These are phyloP conservation scores for Solanum bulbocastanum DNA, from an alignment of 257 asterid species.

Conservation along the genomic window DNA sequence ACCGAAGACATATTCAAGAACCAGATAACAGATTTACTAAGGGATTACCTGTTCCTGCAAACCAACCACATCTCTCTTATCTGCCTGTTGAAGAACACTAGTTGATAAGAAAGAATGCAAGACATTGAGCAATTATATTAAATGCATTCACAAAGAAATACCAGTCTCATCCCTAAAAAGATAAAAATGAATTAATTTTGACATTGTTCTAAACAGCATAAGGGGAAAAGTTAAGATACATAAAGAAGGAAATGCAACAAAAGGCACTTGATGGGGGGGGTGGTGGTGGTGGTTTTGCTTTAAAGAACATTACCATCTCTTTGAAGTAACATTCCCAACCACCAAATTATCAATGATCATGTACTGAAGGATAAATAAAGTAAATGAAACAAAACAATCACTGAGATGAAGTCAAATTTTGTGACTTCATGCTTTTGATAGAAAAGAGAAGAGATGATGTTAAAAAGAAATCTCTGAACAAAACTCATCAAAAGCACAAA, in stretches of 20 bases:
- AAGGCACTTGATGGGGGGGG: neutral
- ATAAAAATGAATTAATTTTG: neutral
- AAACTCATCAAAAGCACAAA: neutral
- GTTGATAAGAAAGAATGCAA: conserved; percentile 3
- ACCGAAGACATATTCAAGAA: neutral
- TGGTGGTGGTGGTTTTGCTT: no score
- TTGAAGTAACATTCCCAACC: neutral
- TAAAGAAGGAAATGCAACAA: neutral
- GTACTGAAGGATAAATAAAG: neutral
- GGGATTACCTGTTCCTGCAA: conserved; percentile 79
- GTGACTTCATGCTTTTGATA: neutral
- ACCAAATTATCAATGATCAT: neutral
- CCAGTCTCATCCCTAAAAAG: neutral
- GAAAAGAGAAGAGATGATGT: neutral
- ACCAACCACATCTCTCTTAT: conserved; percentile 75
- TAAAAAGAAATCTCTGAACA: neutral
- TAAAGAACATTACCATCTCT: neutral
- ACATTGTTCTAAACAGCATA: neutral
- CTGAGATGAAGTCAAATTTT: neutral
- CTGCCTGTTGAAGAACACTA: conserved; percentile 52
- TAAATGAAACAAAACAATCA: neutral
- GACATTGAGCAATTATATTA: neutral
- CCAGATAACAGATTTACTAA: neutral
- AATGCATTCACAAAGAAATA: neutral
- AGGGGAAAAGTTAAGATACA: neutral